A percentile compares a stretch with the other conserved stretches of the same genome.
Evolutionary conservation across 805 yeast species (phyloP).

Genomic region (Nematodospora valgi): DNA sequence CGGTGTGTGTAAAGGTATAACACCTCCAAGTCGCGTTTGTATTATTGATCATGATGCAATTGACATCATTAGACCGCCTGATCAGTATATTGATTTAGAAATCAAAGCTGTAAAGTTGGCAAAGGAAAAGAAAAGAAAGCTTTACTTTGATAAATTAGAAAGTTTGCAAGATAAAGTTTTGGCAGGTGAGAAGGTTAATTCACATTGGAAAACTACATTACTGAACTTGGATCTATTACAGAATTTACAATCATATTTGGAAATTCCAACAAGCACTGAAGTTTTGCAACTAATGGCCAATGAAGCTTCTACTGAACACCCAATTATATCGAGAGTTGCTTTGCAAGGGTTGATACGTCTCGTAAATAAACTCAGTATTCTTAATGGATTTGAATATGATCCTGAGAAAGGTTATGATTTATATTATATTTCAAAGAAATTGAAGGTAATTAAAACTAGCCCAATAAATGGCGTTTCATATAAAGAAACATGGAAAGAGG

Average conservation of each 20-base stretch:
- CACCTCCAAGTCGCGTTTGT: constrained; percentile 42
- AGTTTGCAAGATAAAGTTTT: constrained; percentile 40
- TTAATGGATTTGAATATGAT: constrained; percentile 49
- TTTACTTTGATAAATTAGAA: constrained; percentile 37
- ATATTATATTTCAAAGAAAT: constrained; percentile 27
- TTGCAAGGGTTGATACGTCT: constrained; percentile 58
- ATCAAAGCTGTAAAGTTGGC: constrained; percentile 59
- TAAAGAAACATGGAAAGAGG: constrained; percentile 42
- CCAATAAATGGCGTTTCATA: constrained; percentile 34
- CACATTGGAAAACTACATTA: constrained; percentile 57
- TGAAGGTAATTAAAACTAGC: constrained; percentile 40
- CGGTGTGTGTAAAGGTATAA: constrained; percentile 23
- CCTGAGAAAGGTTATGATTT: constrained; percentile 42
- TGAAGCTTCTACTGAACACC: constrained; percentile 61
- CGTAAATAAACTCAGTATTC: constrained; percentile 41
- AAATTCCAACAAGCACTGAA: constrained; percentile 39
- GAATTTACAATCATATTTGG: constrained; percentile 52
- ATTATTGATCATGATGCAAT: constrained; percentile 43
- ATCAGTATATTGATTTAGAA: constrained; percentile 52
- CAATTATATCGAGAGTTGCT: constrained; percentile 58
- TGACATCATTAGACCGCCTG: constrained; percentile 59
- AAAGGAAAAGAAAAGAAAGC: constrained; percentile 52
- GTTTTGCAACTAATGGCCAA: constrained; percentile 43
- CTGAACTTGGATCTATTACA: constrained; percentile 49
- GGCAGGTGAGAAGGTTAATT: constrained; percentile 21